Evolutionary conservation across 1,284 basidiomycete species (phyloP), one percentile per base, ranked within the genome.

Genomic region (Trametes pubescens): DNA sequence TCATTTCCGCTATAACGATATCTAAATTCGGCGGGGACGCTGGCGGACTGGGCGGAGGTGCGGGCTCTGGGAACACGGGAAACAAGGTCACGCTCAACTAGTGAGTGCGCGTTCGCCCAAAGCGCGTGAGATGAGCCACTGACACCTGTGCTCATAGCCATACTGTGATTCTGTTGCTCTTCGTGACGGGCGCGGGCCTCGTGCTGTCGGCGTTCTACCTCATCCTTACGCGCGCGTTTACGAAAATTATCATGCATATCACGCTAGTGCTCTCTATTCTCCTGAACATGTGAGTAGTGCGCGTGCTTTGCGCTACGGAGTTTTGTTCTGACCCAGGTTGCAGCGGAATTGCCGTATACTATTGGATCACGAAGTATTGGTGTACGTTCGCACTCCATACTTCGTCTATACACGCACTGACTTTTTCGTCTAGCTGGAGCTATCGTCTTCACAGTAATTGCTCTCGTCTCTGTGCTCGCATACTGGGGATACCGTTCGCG

Each of bases 161-260:
- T 57, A 78, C 89, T 0, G 81, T 85, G 9, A 91, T 91, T 73
- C 84, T 96, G 38, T 83, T 95, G 47, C 78, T 88, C 47, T 77
- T 88, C 51, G 82, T 85, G 22, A 83, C 82, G 5, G 87, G 74
- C 2, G 77, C 84, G 2, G 86, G 80, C 3, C 73, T 90, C 38
- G 68, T 85, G 0, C 73, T 88, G 16, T 78, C 87, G 5, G 83
- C 86, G 0, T 76, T 83, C 18, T 86, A 86, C 69, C 78, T 87
- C 53, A 74, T 85, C 58, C 78, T 95, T 65, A 86, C 90, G 9
- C 87, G 93, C 44, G 78, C 83, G 2, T 95, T 95, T 76, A 95
- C 94, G 56, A 88, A 82, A 67, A 75, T 86, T 24, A 91, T 95
- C 71, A 91, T 94, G 85, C 92, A 94, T 72, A 84, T 94, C 55